phyloP scores from a whole-genome alignment of 192 early-diverging fungal species.

The Podila minutissima region DNA sequence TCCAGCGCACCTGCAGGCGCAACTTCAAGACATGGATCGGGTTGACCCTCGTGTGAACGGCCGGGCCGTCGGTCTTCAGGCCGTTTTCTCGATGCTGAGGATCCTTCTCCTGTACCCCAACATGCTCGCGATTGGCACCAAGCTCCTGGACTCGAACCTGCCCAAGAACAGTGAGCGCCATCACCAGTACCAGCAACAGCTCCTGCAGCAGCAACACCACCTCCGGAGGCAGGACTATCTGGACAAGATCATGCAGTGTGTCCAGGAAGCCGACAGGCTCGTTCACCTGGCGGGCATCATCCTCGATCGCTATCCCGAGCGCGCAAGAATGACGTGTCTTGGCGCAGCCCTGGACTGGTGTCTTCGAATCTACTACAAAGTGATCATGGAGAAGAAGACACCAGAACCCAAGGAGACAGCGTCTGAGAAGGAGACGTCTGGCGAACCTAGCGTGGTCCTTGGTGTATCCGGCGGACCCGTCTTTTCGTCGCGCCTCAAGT shows the following conservation, averaged over 20 bases:
- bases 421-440: background rate
- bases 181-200: background rate
- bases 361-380: slow-evolving; percentile 42
- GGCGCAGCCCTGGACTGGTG: slow-evolving; percentile 41
- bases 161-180: background rate
- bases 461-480: background rate
- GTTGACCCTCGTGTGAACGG: slow-evolving; percentile 44
- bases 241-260: slow-evolving; percentile 43
- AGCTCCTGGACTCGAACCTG: slow-evolving; percentile 10
- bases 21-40: slow-evolving; percentile 12
- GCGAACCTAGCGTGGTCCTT: background rate
- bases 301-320: slow-evolving; percentile 33
- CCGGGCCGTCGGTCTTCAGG: slow-evolving; percentile 32
- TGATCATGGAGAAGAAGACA: slow-evolving; percentile 18
- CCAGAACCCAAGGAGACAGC: background rate
- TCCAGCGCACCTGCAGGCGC: slow-evolving; percentile 10
- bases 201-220: slow-evolving; percentile 16
- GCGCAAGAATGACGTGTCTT: slow-evolving; percentile 28
- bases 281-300: slow-evolving; percentile 7
- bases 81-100: slow-evolving; percentile 25
- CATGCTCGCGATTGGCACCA: slow-evolving; percentile 27
- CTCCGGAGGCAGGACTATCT: slow-evolving; percentile 18
- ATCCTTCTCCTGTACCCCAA: slow-evolving; percentile 40
- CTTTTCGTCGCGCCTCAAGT: slow-evolving; percentile 25
- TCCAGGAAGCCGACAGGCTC: slow-evolving; percentile 38